phyloP scores from a whole-genome alignment of 164 flowering plant genomes.

The Pachysandra terminalis region DNA sequence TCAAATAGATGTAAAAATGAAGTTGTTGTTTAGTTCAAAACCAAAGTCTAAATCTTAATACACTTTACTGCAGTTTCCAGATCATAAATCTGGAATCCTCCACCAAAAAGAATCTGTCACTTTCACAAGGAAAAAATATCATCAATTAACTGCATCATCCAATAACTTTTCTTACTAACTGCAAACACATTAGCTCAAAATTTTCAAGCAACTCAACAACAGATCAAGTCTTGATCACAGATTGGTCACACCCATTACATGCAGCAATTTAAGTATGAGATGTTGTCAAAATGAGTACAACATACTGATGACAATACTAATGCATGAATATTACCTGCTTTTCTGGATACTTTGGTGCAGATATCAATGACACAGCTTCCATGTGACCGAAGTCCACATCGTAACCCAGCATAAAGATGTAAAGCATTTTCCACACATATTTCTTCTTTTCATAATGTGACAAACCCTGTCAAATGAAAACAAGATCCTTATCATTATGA shows the following conservation, averaged over 20 bases:
- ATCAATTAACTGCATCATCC: too few species aligned
- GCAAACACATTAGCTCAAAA: too few species aligned
- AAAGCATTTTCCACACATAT: slow-evolving; percentile 99
- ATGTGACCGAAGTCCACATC: slow-evolving; percentile 99
- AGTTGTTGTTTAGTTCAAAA: not conserved
- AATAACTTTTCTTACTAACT: too few species aligned
- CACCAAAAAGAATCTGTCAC: too few species aligned
- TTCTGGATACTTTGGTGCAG: slow-evolving; percentile 99
- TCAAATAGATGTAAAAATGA: not conserved
- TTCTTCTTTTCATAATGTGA: slow-evolving; percentile 95
- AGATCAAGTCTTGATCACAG: not conserved
- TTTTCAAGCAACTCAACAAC: too few species aligned
- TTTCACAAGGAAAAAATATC: too few species aligned
- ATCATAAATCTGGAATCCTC: not conserved
- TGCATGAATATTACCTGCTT: slow-evolving; percentile 65
- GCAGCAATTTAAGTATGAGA: not conserved
- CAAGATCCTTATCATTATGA: slow-evolving; percentile 1
- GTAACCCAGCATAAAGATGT: slow-evolving; percentile 94
- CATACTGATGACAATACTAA: not conserved
- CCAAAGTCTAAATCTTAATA: not conserved
- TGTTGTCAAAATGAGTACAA: not conserved
- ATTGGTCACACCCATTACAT: not conserved
- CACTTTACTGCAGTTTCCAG: not conserved
- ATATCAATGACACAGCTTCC: slow-evolving; percentile 98
- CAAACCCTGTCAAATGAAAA: slow-evolving; percentile 57